Percentiles rank a stretch among this genome's conserved stretches.
Evolutionary conservation across 2,329 filamentous ascomycete species (phyloP).

Genomic region (Cladophialophora bantiana): DNA sequence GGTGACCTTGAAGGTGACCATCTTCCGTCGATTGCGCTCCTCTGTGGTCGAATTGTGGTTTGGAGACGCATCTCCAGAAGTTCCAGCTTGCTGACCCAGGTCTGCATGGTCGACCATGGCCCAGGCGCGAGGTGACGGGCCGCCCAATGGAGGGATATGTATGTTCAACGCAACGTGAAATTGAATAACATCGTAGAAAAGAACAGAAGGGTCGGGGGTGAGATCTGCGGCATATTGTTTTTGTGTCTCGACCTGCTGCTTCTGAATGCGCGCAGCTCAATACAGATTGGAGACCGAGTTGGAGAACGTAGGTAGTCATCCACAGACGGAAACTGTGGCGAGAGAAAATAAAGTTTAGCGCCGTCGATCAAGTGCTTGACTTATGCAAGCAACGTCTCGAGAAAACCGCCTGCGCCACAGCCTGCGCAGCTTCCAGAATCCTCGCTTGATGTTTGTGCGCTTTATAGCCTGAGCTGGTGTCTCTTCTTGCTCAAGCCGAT

Average conservation of each 20-base stretch:
- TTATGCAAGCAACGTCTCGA: conserved; percentile 7
- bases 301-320: not conserved
- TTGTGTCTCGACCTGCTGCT: not conserved
- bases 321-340: conserved; percentile 11
- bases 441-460: not conserved
- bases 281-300: not conserved
- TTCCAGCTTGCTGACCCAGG: conserved; percentile 22
- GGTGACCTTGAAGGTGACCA: conserved; percentile 39
- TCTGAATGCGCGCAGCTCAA: not conserved
- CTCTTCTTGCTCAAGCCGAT: not conserved
- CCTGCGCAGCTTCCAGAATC: conserved; percentile 6
- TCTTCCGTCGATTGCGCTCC: conserved; percentile 27
- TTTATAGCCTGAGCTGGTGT: not conserved
- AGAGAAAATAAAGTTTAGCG: conserved; percentile 16
- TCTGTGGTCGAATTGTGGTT: conserved; percentile 19
- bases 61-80: conserved; percentile 16
- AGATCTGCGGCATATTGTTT: conserved; percentile 1
- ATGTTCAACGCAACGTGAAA: conserved; percentile 7
- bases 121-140: not conserved
- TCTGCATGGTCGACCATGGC: conserved; percentile 31
- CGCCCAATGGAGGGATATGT: conserved; percentile 4
- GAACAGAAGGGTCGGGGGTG: not conserved
- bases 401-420: not conserved
- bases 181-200: conserved; percentile 16
- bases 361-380: conserved; percentile 3